Conservation (phyloP, 768 basidiomycete species). For the Sistotremastrum niveocremeum region DNA sequence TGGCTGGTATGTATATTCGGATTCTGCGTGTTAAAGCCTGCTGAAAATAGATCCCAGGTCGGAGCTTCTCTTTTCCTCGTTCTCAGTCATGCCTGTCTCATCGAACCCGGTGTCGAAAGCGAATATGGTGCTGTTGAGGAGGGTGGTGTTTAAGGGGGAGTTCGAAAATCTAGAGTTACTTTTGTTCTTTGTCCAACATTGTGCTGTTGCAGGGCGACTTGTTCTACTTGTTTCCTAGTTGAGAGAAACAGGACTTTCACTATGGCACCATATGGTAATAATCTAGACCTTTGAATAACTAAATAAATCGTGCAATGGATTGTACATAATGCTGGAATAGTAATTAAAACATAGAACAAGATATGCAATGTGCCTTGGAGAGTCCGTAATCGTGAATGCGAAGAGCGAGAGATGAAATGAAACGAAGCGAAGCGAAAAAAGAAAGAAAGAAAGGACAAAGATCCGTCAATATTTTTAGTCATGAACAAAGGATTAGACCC, state of each 20-base stretch:
- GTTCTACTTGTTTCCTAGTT: too few relatives aligned
- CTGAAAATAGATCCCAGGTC: conserved; percentile 20
- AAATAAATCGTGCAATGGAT: too few relatives aligned
- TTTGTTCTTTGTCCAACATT: too few relatives aligned
- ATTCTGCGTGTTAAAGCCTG: too few relatives aligned
- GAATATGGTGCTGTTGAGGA: conserved; percentile 69
- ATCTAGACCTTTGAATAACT: too few relatives aligned
- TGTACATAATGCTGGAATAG: too few relatives aligned
- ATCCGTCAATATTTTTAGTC: neutral
- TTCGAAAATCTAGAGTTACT: too few relatives aligned
- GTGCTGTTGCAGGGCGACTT: too few relatives aligned
- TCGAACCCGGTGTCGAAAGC: conserved; percentile 93
- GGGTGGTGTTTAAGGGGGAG: conserved; percentile 37
- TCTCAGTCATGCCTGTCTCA: conserved; percentile 70
- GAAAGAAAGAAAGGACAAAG: conserved; percentile 7
- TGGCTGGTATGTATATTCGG: conserved; percentile 37
- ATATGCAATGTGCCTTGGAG: neutral
- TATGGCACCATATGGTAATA: too few relatives aligned
- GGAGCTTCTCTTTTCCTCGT: conserved; percentile 79
- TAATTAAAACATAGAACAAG: conserved; percentile 1
- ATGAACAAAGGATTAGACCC: conserved; percentile 13
- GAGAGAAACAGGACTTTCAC: too few relatives aligned
- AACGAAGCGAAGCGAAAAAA: conserved; percentile 4
- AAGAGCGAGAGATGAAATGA: neutral
- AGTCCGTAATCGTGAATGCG: too few relatives aligned